Evolutionary conservation across 768 basidiomycete species (phyloP).

Genomic region (Mycena rosella): DNA sequence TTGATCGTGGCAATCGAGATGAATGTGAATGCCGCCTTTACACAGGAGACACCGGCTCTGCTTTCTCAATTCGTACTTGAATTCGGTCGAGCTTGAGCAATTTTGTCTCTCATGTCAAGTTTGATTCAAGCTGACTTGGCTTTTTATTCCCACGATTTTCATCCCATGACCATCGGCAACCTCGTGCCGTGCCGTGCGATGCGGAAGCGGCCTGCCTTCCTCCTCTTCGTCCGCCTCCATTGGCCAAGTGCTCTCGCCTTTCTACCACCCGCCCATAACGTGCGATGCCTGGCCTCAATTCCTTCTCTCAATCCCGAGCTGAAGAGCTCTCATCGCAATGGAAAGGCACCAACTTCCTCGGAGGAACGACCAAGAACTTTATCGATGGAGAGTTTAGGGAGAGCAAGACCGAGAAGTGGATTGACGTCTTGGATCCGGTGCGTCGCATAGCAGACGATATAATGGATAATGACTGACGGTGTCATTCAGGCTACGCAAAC

Average conservation of each 20-base stretch:
- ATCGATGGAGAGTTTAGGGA: conserved; percentile 92
- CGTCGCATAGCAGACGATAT: conserved; percentile 41
- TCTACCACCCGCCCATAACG: neutral
- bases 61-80: neutral
- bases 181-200: neutral
- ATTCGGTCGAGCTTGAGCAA: neutral
- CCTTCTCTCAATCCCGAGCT: conserved; percentile 50
- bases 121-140: neutral
- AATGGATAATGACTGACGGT: neutral
- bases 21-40: no score
- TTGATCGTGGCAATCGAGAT: no score
- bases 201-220: conserved; percentile 14
- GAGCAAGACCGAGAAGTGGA: conserved; percentile 82
- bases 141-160: neutral
- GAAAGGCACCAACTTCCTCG: conserved; percentile 89
- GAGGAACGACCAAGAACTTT: conserved; percentile 91
- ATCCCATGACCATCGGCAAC: conserved; percentile 4
- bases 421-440: conserved; percentile 92
- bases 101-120: no score
- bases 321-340: conserved; percentile 79
- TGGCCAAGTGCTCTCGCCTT: neutral
- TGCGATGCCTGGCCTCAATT: conserved; percentile 28
- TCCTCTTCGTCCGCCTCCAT: neutral
- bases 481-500: conserved; percentile 85
- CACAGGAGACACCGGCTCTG: no score